A percentile compares a stretch with the other conserved stretches of the same genome.
Conservation (phyloP, 208 protist genomes). For the Leishmania amazonensis region DNA sequence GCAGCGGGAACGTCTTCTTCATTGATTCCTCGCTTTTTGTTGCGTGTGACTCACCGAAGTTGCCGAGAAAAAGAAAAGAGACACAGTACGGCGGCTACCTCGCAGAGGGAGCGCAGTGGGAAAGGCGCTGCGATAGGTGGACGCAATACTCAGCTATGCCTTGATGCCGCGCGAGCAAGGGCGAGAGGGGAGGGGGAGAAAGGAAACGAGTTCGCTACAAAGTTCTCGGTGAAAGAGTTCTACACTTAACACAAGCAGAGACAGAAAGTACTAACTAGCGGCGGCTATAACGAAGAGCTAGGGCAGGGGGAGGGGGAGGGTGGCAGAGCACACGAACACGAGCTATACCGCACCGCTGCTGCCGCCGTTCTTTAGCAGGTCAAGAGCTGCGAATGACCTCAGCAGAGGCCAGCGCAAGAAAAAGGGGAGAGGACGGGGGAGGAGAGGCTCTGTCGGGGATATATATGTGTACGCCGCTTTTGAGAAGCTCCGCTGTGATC, state of each 20-base stretch:
- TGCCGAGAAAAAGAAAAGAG: neutral
- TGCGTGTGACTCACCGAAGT: neutral
- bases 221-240: neutral
- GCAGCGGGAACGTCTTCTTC: conserved; percentile 44
- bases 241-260: neutral
- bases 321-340: too few species aligned
- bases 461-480: too few species aligned
- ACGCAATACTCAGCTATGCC: neutral
- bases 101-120: neutral
- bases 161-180: neutral
- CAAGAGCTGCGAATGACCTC: neutral
- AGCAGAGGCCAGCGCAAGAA: neutral
- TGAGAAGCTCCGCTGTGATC: neutral
- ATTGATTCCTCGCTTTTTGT: conserved; percentile 25
- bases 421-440: neutral
- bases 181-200: neutral
- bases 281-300: neutral
- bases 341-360: too few species aligned
- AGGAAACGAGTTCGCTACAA: neutral
- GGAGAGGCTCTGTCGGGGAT: neutral
- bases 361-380: neutral
- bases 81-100: neutral
- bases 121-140: neutral
- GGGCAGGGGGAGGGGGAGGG: neutral
- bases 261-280: neutral